phyloP scores from a whole-genome alignment of 108 stramenopile genomes.

The Mediolabrus comicus region DNA sequence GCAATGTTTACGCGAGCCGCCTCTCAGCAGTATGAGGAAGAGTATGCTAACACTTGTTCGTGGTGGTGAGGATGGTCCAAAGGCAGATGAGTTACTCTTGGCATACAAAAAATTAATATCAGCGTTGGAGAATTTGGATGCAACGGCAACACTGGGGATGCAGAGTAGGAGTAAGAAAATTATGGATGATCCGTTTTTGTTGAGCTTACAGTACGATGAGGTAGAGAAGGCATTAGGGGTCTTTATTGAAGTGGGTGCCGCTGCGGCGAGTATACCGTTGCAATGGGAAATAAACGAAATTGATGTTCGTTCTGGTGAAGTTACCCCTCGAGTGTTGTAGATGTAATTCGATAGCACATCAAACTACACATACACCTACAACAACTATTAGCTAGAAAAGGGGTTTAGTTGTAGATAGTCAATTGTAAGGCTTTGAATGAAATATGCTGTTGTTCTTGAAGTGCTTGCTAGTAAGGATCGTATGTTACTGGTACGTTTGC shows the following conservation, averaged over 20 bases:
- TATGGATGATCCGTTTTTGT: not conserved
- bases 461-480: too few species aligned
- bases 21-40: constrained; percentile 48
- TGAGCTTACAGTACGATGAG: constrained; percentile 13
- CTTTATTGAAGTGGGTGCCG: constrained; percentile 4
- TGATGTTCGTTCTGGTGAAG: not conserved
- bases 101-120: constrained; percentile 49
- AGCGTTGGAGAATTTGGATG: constrained; percentile 50
- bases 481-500: too few species aligned
- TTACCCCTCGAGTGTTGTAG: not conserved
- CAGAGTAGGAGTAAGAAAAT: constrained; percentile 4
- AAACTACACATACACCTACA: too few species aligned
- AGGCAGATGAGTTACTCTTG: constrained; percentile 30
- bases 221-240: constrained; percentile 3
- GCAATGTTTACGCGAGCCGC: constrained; percentile 25
- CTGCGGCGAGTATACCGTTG: constrained; percentile 18
- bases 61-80: constrained; percentile 62
- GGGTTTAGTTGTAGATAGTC: too few species aligned
- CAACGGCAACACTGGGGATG: constrained; percentile 45
- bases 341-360: too few species aligned
- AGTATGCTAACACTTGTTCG: constrained; percentile 39
- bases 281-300: constrained; percentile 4
- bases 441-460: too few species aligned
- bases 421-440: too few species aligned
- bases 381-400: too few species aligned